Evolutionary conservation across 345 rosid genomes (phyloP), one percentile per base, ranked within the genome.

Genomic region (Sisymbrium irio): DNA sequence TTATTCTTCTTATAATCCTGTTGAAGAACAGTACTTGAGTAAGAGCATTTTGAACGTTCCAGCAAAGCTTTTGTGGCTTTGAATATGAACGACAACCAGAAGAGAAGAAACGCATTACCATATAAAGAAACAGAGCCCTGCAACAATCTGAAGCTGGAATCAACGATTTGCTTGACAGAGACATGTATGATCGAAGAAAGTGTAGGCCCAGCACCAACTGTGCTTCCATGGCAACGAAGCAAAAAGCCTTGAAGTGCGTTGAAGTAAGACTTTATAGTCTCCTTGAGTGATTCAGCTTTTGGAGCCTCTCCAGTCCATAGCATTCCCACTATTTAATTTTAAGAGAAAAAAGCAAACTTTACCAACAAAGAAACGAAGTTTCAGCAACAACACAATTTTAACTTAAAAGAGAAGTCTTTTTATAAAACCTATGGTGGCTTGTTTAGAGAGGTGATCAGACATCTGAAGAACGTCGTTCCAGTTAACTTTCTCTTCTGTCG

Each of bases 121-220:
- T 82, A 91, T 73, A 86, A 79, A 49, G 83, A 74, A 66, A 91
- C 87, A 15, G 90, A 85, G 47, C 85, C 90, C 76, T 78, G 85
- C 88, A 94, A 71, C 82, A 91, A 81, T 85, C 86, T 88, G 78
- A 94, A 87, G 72, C 99, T 89, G 82, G 79, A 83, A 77, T 88
- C 93, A 56, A 91, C 96, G 36, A 91, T 87, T 78, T 84, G 83
- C 86, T 86, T 88, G 66, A 86, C 82, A 5, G 88, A 82, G 10
- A 74, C 78, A 13, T 83, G 90, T 50, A 91, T 85, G 35, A 50
- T 76, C 1, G 89, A 83, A 36, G 88, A 84, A 60, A 94, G 96
- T n/a, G 99, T 91, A 22, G 91, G 84, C 5, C 99, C 97, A 27
- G 97, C 88, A 32, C 93, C 92, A 71, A 89, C 86, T 15, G 74